Conservation (phyloP, 305 asterid genomes). For the Coffea humblotiana region DNA sequence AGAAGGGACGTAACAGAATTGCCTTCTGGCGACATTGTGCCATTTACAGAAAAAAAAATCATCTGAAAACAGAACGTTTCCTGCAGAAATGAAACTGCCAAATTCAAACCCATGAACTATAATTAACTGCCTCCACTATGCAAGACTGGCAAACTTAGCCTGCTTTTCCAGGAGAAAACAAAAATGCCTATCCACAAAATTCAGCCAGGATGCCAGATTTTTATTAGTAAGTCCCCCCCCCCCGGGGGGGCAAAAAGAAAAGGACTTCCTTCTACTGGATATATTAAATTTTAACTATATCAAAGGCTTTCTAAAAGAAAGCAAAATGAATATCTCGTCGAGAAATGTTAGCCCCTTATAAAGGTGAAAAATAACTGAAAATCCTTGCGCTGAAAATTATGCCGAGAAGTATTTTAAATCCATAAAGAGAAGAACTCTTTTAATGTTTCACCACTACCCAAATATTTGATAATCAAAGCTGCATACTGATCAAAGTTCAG, state of each 20-base stretch:
- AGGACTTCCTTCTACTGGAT: too few species aligned
- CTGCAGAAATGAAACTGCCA: not conserved
- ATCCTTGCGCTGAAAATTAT: too few species aligned
- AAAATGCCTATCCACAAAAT: not conserved
- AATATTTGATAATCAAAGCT: not conserved
- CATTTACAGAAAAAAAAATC: slow-evolving; percentile 9
- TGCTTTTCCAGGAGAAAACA: not conserved
- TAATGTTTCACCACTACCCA: not conserved
- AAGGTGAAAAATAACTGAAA: not conserved
- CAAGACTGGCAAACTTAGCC: not conserved
- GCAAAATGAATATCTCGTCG: not conserved
- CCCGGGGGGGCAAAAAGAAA: too few species aligned
- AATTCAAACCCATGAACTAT: not conserved
- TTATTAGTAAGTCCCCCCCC: not conserved
- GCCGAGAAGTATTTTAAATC: too few species aligned
- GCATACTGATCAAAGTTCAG: not conserved
- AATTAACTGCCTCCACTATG: not conserved
- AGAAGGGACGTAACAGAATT: slow-evolving; percentile 1
- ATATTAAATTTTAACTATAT: not conserved
- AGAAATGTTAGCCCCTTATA: not conserved
- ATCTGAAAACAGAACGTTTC: not conserved
- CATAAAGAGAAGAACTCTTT: too few species aligned
- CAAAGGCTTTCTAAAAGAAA: too few species aligned
- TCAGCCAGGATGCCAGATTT: not conserved
- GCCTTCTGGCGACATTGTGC: slow-evolving; percentile 1